Conservation (phyloP, 2,329 filamentous ascomycete genomes). For the Orbilia javanica region DNA sequence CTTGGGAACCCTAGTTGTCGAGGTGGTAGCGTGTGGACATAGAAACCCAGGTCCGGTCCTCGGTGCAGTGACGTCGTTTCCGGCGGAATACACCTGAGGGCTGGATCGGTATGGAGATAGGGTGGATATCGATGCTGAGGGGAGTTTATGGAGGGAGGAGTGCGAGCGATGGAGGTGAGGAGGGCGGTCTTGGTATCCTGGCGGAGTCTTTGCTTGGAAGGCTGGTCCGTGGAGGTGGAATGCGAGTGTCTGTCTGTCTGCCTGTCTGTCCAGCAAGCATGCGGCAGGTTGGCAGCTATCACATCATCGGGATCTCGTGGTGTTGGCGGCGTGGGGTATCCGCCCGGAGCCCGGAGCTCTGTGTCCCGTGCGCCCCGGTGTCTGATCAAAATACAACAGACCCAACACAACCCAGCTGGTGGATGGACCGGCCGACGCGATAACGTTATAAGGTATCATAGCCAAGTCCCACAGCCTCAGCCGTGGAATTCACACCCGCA, state of each 20-base stretch:
- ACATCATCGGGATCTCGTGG: conserved; percentile 36
- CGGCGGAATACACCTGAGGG: background rate
- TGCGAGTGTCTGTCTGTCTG: conserved; percentile 1
- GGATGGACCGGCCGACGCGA: background rate
- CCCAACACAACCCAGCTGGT: background rate
- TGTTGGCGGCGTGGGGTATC: conserved; percentile 37
- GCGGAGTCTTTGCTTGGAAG: background rate
- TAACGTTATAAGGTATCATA: conserved; percentile 26
- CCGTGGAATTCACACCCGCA: conserved; percentile 5
- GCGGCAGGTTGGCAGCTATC: conserved; percentile 10
- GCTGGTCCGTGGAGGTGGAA: conserved; percentile 12
- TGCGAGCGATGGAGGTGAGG: conserved; percentile 7
- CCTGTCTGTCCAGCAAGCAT: background rate
- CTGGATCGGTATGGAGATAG: background rate
- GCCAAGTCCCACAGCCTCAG: conserved; percentile 20
- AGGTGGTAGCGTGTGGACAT: conserved; percentile 34
- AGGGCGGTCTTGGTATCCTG: conserved; percentile 5
- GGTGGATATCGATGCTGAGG: background rate
- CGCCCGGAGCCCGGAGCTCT: background rate
- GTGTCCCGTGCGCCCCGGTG: background rate
- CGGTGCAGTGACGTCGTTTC: conserved; percentile 23
- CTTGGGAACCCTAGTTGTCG: conserved; percentile 44
- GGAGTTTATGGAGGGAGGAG: background rate
- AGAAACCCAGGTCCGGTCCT: conserved; percentile 16
- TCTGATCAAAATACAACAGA: background rate